These are phyloP conservation scores for Curvularia lunata DNA, from an alignment of 2,329 filamentous ascomycete species.

Conservation along the genomic window DNA sequence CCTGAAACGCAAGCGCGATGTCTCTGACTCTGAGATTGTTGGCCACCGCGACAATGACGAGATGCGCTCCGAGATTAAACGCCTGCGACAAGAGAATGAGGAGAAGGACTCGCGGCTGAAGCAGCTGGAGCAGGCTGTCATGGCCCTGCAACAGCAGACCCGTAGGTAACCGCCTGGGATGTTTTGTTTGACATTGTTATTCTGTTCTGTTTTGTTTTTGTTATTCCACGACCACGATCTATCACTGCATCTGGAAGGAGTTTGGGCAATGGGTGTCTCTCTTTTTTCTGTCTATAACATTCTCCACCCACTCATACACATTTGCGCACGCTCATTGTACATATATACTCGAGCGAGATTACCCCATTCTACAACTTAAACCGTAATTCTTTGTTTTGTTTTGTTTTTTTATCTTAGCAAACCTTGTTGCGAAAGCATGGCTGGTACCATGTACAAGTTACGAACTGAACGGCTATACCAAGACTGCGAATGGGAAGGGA, in stretches of 20 bases:
- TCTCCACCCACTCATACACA: not conserved
- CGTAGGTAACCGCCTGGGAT: conserved; percentile 20
- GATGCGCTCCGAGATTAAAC: conserved; percentile 50
- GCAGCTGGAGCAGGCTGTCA: conserved; percentile 46
- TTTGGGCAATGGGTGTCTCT: not conserved
- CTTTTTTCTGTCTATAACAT: not conserved
- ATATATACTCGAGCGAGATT: not conserved
- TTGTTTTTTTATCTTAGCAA: not conserved
- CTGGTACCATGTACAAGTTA: conserved; percentile 1
- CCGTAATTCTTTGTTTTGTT: not conserved
- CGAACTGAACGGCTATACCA: not conserved
- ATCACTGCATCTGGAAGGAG: not conserved
- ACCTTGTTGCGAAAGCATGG: not conserved
- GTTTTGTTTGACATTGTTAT: not conserved
- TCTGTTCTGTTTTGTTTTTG: not conserved
- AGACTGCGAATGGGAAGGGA: not conserved
- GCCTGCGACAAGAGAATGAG: conserved; percentile 50
- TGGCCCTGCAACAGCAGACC: conserved; percentile 44
- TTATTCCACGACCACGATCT: not conserved
- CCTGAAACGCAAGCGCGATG: conserved; percentile 44
- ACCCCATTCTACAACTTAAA: not conserved
- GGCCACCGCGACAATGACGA: conserved; percentile 39
- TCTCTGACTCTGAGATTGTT: conserved; percentile 34
- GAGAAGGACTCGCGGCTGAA: conserved; percentile 49
- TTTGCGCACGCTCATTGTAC: not conserved